Base-by-base conservation (phyloP, 768 basidiomycete genomes). In the Rhodosporidiobolus sp. region DNA sequence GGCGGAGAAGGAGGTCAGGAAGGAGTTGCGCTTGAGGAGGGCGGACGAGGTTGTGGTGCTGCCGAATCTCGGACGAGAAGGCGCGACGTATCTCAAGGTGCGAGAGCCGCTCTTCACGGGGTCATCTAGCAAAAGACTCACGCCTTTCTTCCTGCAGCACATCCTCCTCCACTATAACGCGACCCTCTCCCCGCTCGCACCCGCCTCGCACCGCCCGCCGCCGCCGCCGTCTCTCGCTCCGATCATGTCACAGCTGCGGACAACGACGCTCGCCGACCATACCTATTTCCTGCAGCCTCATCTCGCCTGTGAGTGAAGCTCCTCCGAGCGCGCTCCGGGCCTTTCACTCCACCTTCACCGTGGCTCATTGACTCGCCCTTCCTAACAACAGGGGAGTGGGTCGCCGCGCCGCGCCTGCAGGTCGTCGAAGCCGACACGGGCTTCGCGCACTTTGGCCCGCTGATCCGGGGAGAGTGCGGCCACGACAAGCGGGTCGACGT, bases 251-350 rank as follows among this genome's bases (percentile, higher is more conserved):
- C 64, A 63, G n/a, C 48, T 71, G 7, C 59, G 70, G 0, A 62
- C 55, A 1, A 35, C 19, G 1, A 46, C 58, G 9, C 63, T 76
- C 57, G 81, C 79, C 6, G 77, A 71, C n/a, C 76, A 78, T 43
- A 81, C 80, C 26, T 77, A 79, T 46, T 81, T 80, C 69, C 66
- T 81, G 32, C 80, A 80, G 68, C 80, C 81, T 14, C 81, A 81
- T 52, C 54, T 81, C 34, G 81, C 81, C 1, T 81, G 57, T 49
- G 30, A 32, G 16, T 35, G 24, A 24, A 34, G n/a, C n/a, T 43
- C 35, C 43, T 12, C 19, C 26, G n/a, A n/a, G n/a, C 26, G 24
- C 30, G 19, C 26, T n/a, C 55, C 32, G 30, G 32, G 53, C 53
- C n/a, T n/a, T n/a, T 58, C 56, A 22, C 17, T 35, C 10, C 22